Evolutionary conservation across 169 alveolate genomes (phyloP), one percentile per base, ranked within the genome.

Genomic region (Toxoplasma gondii): DNA sequence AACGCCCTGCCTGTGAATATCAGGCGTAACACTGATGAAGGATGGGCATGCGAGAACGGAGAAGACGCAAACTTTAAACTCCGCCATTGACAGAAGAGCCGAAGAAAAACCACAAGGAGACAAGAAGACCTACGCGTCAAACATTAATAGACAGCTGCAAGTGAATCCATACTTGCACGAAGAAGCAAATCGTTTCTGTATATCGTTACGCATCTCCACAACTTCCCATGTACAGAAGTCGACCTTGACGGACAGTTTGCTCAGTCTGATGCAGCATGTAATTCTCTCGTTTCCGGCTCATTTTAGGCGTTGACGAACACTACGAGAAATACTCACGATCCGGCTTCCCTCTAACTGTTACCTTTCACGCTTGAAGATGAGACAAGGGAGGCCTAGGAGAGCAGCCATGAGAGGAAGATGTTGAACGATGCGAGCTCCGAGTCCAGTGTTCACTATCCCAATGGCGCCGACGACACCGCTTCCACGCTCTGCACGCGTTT

Each of bases 391-490:
- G 38, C 90, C 67, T 22, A 82, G 64, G 31, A 82, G 90, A 12
- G 90, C 58, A 27, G 90, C 90, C 90, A 82, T 82, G n/a, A 82
- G 90, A 24, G 90, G 90, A 41, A 82, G 64, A 82, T 82, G 90
- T 67, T 82, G 90, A 29, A 82, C 67, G 5, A 82, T 22, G 38
- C 90, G 53, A 24, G 67, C 90, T 7, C 86, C 86, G 22, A 38
- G 49, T 2, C 86, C 86, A 29, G 49, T 38, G 44, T 78, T 7
- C 19, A 78, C 86, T 10, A 78, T 78, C 44, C 49, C 86, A n/a
- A 78, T 19, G 29, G 86, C 86, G 39, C 29, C 45, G 27, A 78
- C 86, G 45, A 78, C 44, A 17, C 29, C 39, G n/a, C 22, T 4
- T 64, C n/a, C 74, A 27, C 29, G 34, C 74, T 64, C 74, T 16